Conservation (phyloP, 1,139 yeast species). For the Casaregolazyma lundiana region DNA sequence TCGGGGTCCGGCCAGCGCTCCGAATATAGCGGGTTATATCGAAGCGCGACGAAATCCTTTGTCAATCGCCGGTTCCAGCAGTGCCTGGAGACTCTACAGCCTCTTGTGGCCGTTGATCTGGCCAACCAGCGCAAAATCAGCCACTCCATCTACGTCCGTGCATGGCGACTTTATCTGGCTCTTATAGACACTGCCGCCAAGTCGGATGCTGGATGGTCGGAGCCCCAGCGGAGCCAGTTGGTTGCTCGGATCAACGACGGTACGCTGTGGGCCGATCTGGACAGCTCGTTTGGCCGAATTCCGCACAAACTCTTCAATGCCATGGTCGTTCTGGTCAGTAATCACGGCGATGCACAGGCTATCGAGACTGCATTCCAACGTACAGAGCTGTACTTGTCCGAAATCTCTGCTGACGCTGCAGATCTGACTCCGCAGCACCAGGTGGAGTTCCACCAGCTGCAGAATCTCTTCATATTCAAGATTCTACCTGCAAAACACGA, state of each 20-base stretch:
- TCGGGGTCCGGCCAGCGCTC: slow-evolving; percentile 7
- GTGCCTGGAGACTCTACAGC: slow-evolving; percentile 19
- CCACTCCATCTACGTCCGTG: slow-evolving; percentile 20
- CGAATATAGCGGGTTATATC: slow-evolving; percentile 14
- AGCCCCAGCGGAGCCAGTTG: slow-evolving; percentile 14
- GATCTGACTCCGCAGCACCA: slow-evolving; percentile 15
- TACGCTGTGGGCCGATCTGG: slow-evolving; percentile 17
- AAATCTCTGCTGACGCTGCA: slow-evolving; percentile 13
- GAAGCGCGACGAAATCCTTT: slow-evolving; percentile 24
- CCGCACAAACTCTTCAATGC: slow-evolving; percentile 19
- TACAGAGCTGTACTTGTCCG: slow-evolving; percentile 18
- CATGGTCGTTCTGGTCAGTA: slow-evolving; percentile 16
- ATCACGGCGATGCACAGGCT: slow-evolving; percentile 15
- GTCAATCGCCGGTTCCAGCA: slow-evolving; percentile 24
- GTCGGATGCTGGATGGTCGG: slow-evolving; percentile 17
- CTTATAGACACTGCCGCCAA: slow-evolving; percentile 20
- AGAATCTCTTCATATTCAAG: slow-evolving; percentile 21
- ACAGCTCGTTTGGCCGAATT: slow-evolving; percentile 14
- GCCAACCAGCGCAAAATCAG: slow-evolving; percentile 12
- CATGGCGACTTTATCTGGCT: slow-evolving; percentile 26
- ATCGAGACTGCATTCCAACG: slow-evolving; percentile 16
- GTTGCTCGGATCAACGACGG: slow-evolving; percentile 15
- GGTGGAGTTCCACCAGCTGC: slow-evolving; percentile 16
- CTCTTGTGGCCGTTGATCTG: slow-evolving; percentile 15
- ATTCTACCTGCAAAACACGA: slow-evolving; percentile 22